Conservation (phyloP, 2,329 filamentous ascomycete species). For the Cladophialophora yegresii region DNA sequence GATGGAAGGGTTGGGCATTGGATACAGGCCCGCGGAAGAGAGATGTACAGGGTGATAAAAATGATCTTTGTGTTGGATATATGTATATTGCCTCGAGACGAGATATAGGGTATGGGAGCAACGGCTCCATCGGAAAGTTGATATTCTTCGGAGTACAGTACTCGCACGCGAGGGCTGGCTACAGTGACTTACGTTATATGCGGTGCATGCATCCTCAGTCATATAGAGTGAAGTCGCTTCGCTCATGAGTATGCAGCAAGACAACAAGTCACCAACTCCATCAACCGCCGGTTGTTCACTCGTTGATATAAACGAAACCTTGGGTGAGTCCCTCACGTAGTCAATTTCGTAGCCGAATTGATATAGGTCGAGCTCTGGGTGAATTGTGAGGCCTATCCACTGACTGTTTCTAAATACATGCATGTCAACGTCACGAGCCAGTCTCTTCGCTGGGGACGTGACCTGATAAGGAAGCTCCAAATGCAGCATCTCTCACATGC, state of each 20-base stretch:
- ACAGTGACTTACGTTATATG: no score
- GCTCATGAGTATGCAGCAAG: not conserved
- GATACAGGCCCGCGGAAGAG: constrained; percentile 66
- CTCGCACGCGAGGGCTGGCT: no score
- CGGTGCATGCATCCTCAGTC: not conserved
- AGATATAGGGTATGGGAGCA: not conserved
- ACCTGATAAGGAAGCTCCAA: not conserved
- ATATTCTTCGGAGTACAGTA: no score
- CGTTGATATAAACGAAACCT: not conserved
- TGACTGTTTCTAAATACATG: not conserved
- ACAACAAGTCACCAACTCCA: not conserved
- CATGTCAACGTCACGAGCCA: not conserved
- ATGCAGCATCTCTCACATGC: not conserved
- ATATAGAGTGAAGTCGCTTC: no score
- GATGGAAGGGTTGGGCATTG: constrained; percentile 73
- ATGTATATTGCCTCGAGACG: not conserved
- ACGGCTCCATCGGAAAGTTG: not conserved
- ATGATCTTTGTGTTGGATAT: not conserved
- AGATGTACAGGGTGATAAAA: constrained; percentile 63
- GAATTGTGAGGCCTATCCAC: not conserved
- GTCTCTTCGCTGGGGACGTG: not conserved
- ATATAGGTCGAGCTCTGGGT: not conserved
- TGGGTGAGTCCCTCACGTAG: not conserved
- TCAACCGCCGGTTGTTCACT: not conserved
- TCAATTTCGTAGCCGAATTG: not conserved